phyloP scores from a whole-genome alignment of 2,329 filamentous ascomycete genomes.

The Calonectria honghensis region DNA sequence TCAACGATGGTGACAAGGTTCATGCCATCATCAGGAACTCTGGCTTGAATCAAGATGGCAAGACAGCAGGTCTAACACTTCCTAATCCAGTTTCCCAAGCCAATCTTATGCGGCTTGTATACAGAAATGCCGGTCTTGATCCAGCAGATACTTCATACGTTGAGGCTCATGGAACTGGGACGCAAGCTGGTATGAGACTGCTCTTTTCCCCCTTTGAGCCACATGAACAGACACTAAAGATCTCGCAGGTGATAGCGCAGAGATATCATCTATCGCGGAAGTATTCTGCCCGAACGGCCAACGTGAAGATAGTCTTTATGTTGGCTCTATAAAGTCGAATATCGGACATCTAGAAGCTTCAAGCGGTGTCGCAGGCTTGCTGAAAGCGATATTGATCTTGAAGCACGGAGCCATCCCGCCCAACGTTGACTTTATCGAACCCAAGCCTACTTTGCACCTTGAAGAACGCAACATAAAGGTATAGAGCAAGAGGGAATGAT shows the following conservation, averaged over 20 bases:
- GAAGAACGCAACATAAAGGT: slow-evolving; percentile 36
- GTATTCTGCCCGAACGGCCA: slow-evolving; percentile 39
- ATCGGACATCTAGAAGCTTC: slow-evolving; percentile 43
- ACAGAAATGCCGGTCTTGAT: slow-evolving; percentile 52
- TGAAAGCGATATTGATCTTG: slow-evolving; percentile 42
- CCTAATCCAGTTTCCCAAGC: slow-evolving; percentile 60
- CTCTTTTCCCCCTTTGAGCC: too few relatives aligned
- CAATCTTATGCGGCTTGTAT: slow-evolving; percentile 56
- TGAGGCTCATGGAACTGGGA: slow-evolving; percentile 52
- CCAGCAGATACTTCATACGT: slow-evolving; percentile 50
- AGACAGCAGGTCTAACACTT: slow-evolving; percentile 60
- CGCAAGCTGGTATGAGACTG: slow-evolving; percentile 35
- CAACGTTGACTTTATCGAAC: slow-evolving; percentile 40
- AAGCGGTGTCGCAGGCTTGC: slow-evolving; percentile 42
- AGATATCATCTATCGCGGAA: slow-evolving; percentile 41
- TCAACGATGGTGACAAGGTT: slow-evolving; percentile 62
- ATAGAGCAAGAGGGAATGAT: not conserved
- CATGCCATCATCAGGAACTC: slow-evolving; percentile 59
- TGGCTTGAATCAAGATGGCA: slow-evolving; percentile 40
- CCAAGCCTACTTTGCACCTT: slow-evolving; percentile 37
- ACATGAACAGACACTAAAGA: slow-evolving; percentile 4
- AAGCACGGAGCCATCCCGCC: slow-evolving; percentile 42
- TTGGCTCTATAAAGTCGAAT: slow-evolving; percentile 45
- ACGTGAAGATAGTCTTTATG: slow-evolving; percentile 31
- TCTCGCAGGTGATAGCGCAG: slow-evolving; percentile 40